These are phyloP conservation scores for Mercurialis annua DNA, from an alignment of 345 rosid genomes.

Conservation along the genomic window DNA sequence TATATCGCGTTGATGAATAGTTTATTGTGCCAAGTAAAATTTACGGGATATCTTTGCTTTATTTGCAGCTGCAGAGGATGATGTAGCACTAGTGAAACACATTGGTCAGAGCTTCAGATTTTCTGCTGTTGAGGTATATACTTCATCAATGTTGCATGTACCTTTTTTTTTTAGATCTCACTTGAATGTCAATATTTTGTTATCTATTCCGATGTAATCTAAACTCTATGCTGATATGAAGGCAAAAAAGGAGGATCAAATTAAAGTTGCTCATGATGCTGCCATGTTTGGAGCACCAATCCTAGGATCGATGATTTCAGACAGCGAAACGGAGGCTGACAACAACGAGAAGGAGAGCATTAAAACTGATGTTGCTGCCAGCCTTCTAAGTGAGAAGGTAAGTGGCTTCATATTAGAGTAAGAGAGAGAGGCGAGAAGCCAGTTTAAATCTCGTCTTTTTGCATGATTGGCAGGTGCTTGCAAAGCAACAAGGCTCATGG, in stretches of 20 bases:
- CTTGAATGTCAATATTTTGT: not conserved
- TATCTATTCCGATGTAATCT: slow-evolving; percentile 1
- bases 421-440: slow-evolving; percentile 3
- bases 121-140: slow-evolving; percentile 69
- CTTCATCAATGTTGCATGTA: not conserved
- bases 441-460: not conserved
- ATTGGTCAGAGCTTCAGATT: slow-evolving; percentile 86
- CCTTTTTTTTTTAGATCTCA: not conserved
- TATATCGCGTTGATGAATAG: not conserved
- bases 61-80: slow-evolving; percentile 75
- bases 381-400: slow-evolving; percentile 82
- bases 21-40: not conserved
- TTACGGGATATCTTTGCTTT: not conserved
- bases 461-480: slow-evolving; percentile 56
- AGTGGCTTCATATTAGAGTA: not conserved
- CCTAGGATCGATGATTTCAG: slow-evolving; percentile 26
- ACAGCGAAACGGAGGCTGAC: slow-evolving; percentile 35
- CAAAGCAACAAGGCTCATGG: slow-evolving; percentile 95
- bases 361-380: slow-evolving; percentile 31
- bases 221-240: slow-evolving; percentile 18
- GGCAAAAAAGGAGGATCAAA: slow-evolving; percentile 75
- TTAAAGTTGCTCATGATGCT: slow-evolving; percentile 77
- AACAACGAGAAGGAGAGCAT: slow-evolving; percentile 32
- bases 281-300: slow-evolving; percentile 86
- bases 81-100: slow-evolving; percentile 68